These are phyloP conservation scores for Colletotrichum chlorophyti DNA, from an alignment of 2,329 filamentous ascomycete genomes.

Conservation along the genomic window DNA sequence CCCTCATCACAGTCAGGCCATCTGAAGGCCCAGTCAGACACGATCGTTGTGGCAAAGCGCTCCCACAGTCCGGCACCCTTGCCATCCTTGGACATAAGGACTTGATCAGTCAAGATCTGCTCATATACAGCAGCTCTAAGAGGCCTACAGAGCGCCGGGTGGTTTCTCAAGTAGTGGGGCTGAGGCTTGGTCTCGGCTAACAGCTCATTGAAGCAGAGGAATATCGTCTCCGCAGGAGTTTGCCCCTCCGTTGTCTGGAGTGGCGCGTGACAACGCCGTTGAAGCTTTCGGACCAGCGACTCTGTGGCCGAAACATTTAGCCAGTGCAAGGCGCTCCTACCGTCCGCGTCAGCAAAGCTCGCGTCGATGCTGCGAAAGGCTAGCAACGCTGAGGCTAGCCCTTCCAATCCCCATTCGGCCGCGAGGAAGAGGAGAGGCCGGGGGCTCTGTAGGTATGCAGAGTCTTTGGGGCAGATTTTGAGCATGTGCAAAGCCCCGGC, in stretches of 20 bases:
- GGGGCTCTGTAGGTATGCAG: conserved; percentile 1
- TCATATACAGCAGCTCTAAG: neutral
- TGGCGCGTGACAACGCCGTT: conserved; percentile 30
- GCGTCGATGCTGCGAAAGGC: conserved; percentile 28
- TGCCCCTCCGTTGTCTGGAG: conserved; percentile 27
- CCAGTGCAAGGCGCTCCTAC: conserved; percentile 32
- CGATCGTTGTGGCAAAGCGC: conserved; percentile 1
- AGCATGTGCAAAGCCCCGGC: conserved; percentile 9
- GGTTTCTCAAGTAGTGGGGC: neutral
- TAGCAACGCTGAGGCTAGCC: conserved; percentile 32
- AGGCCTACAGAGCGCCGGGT: neutral
- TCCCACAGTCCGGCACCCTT: conserved; percentile 12
- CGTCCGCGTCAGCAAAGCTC: conserved; percentile 22
- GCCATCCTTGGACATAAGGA: neutral
- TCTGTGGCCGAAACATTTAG: conserved; percentile 35
- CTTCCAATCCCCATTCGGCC: conserved; percentile 36
- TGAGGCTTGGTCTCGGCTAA: too few relatives aligned
- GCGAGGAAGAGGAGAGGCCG: conserved; percentile 30
- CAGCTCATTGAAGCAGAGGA: conserved; percentile 32
- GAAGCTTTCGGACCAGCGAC: conserved; percentile 33
- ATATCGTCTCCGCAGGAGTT: conserved; percentile 39
- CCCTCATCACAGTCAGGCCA: neutral
- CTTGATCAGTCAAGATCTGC: neutral
- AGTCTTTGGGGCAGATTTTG: neutral
- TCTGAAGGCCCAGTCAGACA: neutral